phyloP scores from a whole-genome alignment of 129 eudicot genomes.

The Kitagawia praeruptora region DNA sequence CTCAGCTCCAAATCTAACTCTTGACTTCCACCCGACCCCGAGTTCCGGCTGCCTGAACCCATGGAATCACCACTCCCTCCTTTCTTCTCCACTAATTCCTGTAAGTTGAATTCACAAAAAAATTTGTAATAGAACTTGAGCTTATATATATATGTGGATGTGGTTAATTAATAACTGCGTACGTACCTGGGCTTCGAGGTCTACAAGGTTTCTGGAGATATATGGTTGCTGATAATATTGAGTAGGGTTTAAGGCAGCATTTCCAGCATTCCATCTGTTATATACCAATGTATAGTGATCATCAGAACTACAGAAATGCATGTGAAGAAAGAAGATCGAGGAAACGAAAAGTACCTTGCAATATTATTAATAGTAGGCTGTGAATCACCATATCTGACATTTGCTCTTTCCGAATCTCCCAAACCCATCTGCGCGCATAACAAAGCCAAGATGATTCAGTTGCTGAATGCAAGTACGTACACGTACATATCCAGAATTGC shows the following conservation, averaged over 20 bases:
- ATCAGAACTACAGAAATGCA: background rate
- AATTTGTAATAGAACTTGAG: background rate
- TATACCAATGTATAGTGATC: background rate
- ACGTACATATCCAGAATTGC: no score
- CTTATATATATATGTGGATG: background rate
- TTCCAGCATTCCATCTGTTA: constrained; percentile 49
- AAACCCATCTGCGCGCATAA: constrained; percentile 51
- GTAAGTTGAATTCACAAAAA: background rate
- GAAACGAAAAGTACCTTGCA: constrained; percentile 26
- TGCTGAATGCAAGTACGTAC: background rate
- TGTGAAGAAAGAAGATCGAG: background rate
- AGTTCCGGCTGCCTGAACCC: constrained; percentile 45
- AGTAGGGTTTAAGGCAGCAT: constrained; percentile 25
- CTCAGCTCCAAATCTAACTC: constrained; percentile 85
- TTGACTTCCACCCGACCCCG: constrained; percentile 49
- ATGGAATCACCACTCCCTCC: constrained; percentile 25
- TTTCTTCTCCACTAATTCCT: constrained; percentile 35
- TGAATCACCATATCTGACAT: constrained; percentile 43
- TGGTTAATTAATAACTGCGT: background rate
- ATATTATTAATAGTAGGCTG: constrained; percentile 31
- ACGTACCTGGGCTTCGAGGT: constrained; percentile 42
- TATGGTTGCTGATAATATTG: constrained; percentile 42
- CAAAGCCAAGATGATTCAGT: background rate
- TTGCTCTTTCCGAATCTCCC: constrained; percentile 45
- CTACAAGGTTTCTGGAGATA: constrained; percentile 50